Conservation (phyloP, 176 grass and related monocot genomes). For the Triticum aestivum region DNA sequence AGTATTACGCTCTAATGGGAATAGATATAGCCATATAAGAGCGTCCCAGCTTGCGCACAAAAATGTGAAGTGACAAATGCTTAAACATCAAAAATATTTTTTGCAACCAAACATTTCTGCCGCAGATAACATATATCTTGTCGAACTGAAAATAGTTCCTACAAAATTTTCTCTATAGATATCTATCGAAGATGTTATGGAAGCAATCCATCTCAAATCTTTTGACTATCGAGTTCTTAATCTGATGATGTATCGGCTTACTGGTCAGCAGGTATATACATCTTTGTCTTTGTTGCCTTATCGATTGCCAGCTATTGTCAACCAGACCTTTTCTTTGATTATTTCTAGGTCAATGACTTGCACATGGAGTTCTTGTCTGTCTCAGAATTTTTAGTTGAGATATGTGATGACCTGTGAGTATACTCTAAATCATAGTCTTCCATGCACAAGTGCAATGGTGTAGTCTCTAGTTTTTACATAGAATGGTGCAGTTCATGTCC, state of each 20-base stretch:
- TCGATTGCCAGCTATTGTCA: neutral
- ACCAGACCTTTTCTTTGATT: conserved; percentile 10
- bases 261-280: conserved; percentile 62
- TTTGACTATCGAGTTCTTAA: conserved; percentile 96
- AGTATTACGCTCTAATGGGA: neutral
- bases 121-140: neutral
- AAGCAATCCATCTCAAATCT: conserved; percentile 89
- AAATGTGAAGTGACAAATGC: neutral
- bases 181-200: conserved; percentile 69
- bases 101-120: neutral
- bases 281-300: neutral
- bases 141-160: conserved; percentile 18
- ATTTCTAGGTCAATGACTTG: conserved; percentile 75
- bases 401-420: conserved; percentile 98
- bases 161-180: conserved; percentile 55
- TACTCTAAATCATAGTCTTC: conserved; percentile 15
- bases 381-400: conserved; percentile 92
- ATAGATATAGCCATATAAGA: conserved; percentile 19
- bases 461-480: neutral
- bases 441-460: neutral
- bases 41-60: neutral
- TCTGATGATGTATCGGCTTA: conserved; percentile 75
- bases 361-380: conserved; percentile 97
- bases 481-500: neutral
- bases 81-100: neutral